Conservation (phyloP, 2,329 filamentous ascomycete species). For the Ceratocystis huliohia region DNA sequence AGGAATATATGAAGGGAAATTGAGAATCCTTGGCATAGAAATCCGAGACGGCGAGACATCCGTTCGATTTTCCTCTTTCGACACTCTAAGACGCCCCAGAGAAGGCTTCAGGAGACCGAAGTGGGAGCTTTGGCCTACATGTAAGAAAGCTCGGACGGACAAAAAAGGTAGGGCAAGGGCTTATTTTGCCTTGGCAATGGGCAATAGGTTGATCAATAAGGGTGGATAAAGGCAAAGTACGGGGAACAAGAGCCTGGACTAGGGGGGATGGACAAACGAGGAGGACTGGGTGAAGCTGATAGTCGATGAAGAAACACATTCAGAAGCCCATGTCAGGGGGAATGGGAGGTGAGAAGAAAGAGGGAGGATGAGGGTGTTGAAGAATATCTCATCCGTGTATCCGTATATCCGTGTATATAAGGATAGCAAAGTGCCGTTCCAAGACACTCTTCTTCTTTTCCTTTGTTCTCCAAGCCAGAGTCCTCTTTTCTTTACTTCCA, state of each 20-base stretch:
- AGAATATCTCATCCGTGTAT: background rate
- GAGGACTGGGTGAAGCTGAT: background rate
- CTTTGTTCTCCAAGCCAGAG: conserved; percentile 1
- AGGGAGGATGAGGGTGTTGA: background rate
- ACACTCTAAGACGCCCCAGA: background rate
- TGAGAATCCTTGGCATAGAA: conserved; percentile 1
- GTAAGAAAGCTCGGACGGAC: background rate
- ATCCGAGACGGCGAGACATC: background rate
- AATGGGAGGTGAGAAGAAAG: background rate
- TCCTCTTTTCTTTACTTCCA: conserved; percentile 7
- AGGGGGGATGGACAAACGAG: background rate
- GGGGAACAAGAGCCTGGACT: background rate
- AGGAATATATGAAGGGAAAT: conserved; percentile 8
- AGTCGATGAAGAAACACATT: background rate
- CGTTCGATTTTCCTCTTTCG: background rate
- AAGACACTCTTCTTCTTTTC: background rate
- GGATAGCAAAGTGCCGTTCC: background rate
- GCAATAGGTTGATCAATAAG: background rate
- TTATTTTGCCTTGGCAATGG: background rate
- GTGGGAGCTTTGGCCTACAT: background rate
- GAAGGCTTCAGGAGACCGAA: background rate
- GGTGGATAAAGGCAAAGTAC: background rate
- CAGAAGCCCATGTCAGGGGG: background rate
- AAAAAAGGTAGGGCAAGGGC: background rate
- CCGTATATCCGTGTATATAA: background rate